phyloP scores from a whole-genome alignment of 2,329 filamentous ascomycete species.

The Aureobasidium sp. region DNA sequence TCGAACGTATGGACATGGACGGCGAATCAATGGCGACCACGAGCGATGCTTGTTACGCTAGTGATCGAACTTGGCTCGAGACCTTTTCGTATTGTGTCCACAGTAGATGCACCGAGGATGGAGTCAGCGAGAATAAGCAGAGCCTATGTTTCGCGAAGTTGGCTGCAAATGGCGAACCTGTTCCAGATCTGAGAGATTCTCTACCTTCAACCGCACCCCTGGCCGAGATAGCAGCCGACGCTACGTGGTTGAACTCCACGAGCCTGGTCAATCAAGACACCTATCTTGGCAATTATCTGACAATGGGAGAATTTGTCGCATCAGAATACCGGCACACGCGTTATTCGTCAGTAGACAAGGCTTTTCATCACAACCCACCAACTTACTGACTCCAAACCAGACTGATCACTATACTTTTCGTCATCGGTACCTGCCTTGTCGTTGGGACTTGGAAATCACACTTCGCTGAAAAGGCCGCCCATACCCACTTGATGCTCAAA shows the following conservation, averaged over 20 bases:
- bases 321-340: slow-evolving; percentile 27
- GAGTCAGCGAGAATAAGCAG: background rate
- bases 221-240: slow-evolving; percentile 17
- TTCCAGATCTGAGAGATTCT: background rate
- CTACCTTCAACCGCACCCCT: background rate
- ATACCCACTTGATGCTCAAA: background rate
- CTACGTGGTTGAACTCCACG: slow-evolving; percentile 24
- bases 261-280: slow-evolving; percentile 26
- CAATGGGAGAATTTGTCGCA: slow-evolving; percentile 25
- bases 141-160: background rate
- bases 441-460: slow-evolving; percentile 6
- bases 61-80: slow-evolving; percentile 24
- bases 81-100: slow-evolving; percentile 28
- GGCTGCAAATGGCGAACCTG: background rate
- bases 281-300: slow-evolving; percentile 27
- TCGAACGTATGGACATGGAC: slow-evolving; percentile 6
- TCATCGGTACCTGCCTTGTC: slow-evolving; percentile 18
- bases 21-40: slow-evolving; percentile 18
- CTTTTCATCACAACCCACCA: too few species aligned
- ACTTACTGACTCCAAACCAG: slow-evolving; percentile 6
- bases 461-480: slow-evolving; percentile 13
- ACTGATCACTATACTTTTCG: slow-evolving; percentile 21
- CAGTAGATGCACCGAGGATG: slow-evolving; percentile 21
- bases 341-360: slow-evolving; percentile 26
- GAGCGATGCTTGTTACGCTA: slow-evolving; percentile 27